Percentiles rank a stretch among this genome's conserved stretches.
phyloP scores from a whole-genome alignment of 768 basidiomycete species.

The Russula ochroleuca region DNA sequence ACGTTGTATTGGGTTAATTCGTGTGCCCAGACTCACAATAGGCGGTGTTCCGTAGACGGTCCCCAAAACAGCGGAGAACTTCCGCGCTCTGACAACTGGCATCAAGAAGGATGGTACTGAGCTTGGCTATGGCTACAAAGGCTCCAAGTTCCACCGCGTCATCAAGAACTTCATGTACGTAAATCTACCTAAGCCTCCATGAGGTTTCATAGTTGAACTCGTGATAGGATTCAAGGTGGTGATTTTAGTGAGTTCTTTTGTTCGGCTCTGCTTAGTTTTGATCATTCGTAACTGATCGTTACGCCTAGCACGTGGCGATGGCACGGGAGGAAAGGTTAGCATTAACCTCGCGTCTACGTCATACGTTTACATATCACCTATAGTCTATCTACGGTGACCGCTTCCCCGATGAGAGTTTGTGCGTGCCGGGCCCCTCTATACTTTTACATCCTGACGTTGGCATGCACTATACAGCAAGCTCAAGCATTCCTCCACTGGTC shows the following conservation, averaged over 20 bases:
- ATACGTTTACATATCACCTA: background rate
- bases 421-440: slow-evolving; percentile 30
- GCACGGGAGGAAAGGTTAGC: slow-evolving; percentile 83
- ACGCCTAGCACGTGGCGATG: slow-evolving; percentile 67
- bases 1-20: slow-evolving; percentile 21
- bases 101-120: slow-evolving; percentile 67
- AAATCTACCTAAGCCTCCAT: slow-evolving; percentile 6
- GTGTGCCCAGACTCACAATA: background rate
- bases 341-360: background rate
- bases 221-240: slow-evolving; percentile 87
- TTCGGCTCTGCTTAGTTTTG: slow-evolving; percentile 22
- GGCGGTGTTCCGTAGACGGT: slow-evolving; percentile 56
- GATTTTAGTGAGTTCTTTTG: slow-evolving; percentile 81
- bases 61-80: slow-evolving; percentile 96
- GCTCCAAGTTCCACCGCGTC: slow-evolving; percentile 93
- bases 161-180: slow-evolving; percentile 87
- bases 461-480: slow-evolving; percentile 70
- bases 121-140: slow-evolving; percentile 85
- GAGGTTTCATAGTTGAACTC: slow-evolving; percentile 26
- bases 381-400: slow-evolving; percentile 87
- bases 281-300: slow-evolving; percentile 9
- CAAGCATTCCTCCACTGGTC: slow-evolving; percentile 83
- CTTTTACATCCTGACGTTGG: background rate
- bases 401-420: slow-evolving; percentile 98
- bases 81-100: slow-evolving; percentile 88